Evolutionary conservation across 169 alveolate species (phyloP).

Genomic region (Plasmodium gonderi): DNA sequence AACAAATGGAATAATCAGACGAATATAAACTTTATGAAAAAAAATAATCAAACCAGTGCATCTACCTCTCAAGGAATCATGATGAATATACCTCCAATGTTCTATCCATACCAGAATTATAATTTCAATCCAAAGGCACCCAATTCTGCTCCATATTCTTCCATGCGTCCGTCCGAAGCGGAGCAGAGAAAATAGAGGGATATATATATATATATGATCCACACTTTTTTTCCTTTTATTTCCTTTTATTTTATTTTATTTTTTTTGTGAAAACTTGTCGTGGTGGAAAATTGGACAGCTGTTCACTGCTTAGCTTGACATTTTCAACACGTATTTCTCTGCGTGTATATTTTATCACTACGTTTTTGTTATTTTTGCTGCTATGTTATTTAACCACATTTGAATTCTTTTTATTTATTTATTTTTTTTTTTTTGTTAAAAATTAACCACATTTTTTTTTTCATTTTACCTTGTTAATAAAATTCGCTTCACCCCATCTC

Average conservation of each 20-base stretch:
- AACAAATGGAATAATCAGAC: neutral
- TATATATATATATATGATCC: too few relatives aligned
- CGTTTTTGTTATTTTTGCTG: neutral
- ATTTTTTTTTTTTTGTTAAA: neutral
- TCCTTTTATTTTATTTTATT: too few relatives aligned
- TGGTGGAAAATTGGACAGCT: too few relatives aligned
- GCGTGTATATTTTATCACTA: too few relatives aligned
- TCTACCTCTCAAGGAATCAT: neutral
- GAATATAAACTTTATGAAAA: neutral
- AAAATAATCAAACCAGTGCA: neutral
- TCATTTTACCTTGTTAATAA: neutral
- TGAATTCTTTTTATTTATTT: too few relatives aligned
- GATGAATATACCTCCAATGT: neutral
- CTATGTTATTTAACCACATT: neutral
- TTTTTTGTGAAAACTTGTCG: too few relatives aligned
- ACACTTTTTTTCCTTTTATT: too few relatives aligned
- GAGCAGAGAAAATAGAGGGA: slow-evolving; percentile 53
- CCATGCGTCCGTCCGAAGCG: slow-evolving; percentile 71
- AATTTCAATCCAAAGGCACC: slow-evolving; percentile 8
- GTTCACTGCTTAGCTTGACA: too few relatives aligned
- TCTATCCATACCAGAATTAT: neutral
- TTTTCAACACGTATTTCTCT: too few relatives aligned
- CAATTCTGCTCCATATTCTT: slow-evolving; percentile 24
- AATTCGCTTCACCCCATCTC: too few relatives aligned
- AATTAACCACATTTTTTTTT: neutral